Percentiles rank a stretch among this genome's conserved stretches.
Conservation (phyloP, 2,329 filamentous ascomycete species). For the Paramyrothecium roridum region DNA sequence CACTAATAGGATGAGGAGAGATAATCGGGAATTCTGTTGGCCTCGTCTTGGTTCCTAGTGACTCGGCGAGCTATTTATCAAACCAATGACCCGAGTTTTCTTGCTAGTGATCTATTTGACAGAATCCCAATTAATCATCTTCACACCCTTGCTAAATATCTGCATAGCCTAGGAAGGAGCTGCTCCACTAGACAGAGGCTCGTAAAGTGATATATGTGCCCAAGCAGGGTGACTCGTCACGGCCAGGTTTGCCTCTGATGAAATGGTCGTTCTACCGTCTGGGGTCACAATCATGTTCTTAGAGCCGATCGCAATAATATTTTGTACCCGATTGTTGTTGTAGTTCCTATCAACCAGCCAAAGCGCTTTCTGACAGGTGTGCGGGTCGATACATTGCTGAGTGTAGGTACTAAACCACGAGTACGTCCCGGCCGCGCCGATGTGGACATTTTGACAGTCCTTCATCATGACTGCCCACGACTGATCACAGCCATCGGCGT, state of each 20-base stretch:
- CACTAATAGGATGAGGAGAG: too few species aligned
- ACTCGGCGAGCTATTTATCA: too few species aligned
- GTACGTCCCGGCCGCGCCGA: slow-evolving; percentile 21
- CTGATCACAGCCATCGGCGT: slow-evolving; percentile 13
- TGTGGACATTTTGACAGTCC: slow-evolving; percentile 11
- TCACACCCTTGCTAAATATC: too few species aligned
- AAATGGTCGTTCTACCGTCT: not conserved
- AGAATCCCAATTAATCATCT: too few species aligned
- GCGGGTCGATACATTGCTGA: not conserved
- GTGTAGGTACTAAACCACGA: slow-evolving; percentile 15
- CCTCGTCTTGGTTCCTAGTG: too few species aligned
- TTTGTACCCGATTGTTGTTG: not conserved
- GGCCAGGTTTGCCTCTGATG: not conserved
- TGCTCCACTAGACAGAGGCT: not conserved
- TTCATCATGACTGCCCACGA: slow-evolving; percentile 17
- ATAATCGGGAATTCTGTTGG: too few species aligned
- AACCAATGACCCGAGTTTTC: too few species aligned
- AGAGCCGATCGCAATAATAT: not conserved
- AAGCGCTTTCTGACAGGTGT: not conserved
- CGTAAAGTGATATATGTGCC: not conserved
- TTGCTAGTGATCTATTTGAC: too few species aligned
- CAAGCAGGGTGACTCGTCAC: not conserved
- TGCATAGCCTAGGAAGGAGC: too few species aligned
- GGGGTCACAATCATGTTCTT: not conserved
- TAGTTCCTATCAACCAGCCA: not conserved